phyloP scores from a whole-genome alignment of 495 filamentous ascomycete species.

The Aspergillus carlsbadensis region DNA sequence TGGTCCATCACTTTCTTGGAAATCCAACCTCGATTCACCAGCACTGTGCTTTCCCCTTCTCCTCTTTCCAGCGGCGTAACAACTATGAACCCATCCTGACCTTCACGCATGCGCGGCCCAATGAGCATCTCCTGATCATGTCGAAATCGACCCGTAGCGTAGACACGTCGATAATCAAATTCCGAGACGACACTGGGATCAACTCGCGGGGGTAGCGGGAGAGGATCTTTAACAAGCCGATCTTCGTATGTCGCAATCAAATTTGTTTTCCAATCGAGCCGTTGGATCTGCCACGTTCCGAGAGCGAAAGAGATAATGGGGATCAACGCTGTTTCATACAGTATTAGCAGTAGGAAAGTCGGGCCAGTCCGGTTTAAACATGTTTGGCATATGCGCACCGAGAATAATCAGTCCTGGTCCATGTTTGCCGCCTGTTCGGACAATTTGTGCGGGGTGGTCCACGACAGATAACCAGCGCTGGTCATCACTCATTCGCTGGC shows the following conservation, averaged over 20 bases:
- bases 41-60: constrained; percentile 61
- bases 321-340: constrained; percentile 63
- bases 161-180: constrained; percentile 89
- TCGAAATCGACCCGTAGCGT: constrained; percentile 67
- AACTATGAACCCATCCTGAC: constrained; percentile 85
- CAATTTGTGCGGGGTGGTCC: constrained; percentile 77
- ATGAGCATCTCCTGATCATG: constrained; percentile 97
- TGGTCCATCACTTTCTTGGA: constrained; percentile 65
- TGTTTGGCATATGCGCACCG: constrained; percentile 54
- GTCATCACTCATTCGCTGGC: constrained; percentile 53
- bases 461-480: constrained; percentile 76
- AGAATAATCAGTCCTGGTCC: constrained; percentile 81
- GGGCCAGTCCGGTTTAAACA: no score
- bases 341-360: not conserved
- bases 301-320: constrained; percentile 87
- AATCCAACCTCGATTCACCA: constrained; percentile 92
- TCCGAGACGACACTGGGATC: constrained; percentile 77
- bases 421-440: constrained; percentile 70
- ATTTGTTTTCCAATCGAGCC: constrained; percentile 89
- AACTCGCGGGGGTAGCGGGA: constrained; percentile 80
- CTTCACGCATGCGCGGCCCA: constrained; percentile 85
- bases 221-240: constrained; percentile 78
- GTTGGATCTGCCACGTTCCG: constrained; percentile 94
- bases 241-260: constrained; percentile 88
- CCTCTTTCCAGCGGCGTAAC: constrained; percentile 83